Base-by-base conservation (phyloP, 1,284 basidiomycete species). In the Irpex rosettiformis region DNA sequence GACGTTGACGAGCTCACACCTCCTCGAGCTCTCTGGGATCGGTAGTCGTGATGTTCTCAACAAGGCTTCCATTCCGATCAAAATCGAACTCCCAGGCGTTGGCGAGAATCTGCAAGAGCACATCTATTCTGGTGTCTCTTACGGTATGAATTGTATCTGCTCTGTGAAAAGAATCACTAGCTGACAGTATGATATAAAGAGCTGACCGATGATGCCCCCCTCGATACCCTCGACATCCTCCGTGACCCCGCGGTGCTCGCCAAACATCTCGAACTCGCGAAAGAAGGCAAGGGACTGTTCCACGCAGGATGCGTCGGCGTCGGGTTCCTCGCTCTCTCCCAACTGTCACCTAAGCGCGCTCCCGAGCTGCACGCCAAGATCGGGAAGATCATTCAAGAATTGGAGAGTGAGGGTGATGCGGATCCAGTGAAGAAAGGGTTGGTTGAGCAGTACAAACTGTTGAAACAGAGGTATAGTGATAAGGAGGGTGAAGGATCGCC, bases 1-100 rank as follows among this genome's bases (percentile, higher is more conserved):
- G 48, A 48, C 67, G 3, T 57, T 68, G n/a, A 66, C 67, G 25
- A 62, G 67, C 2, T 75, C 76, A 5, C 71, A 72, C 45, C 60
- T 78, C 7, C 70, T 78, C 13, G 75, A 78, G 65, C 70, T 77
- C 6, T 76, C 74, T 8, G 77, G 77, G 56, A 72, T 74, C 58
- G 73, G 74, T 11, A 65, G 66, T 54, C 61, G 63, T 52, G 59
- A 58, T 16, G 60, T 75, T 3, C 63, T 76, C 7, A 30, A 64
- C 55, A 67, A 65, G 51, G 67, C 69, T 18, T 72, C 70, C 42
- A 69, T 73, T 27, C 62, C 61, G 0, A 33, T 68, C 6, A 65
- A 67, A n/a, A 37, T 64, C 8, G 67, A 66, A 24, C 68, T 71
- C 10, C 66, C 67, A 21, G 67, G 67, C 56, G 70, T 72, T 33